Base-by-base conservation (phyloP, 2,329 filamentous ascomycete genomes). In the Saccharata proteae region DNA sequence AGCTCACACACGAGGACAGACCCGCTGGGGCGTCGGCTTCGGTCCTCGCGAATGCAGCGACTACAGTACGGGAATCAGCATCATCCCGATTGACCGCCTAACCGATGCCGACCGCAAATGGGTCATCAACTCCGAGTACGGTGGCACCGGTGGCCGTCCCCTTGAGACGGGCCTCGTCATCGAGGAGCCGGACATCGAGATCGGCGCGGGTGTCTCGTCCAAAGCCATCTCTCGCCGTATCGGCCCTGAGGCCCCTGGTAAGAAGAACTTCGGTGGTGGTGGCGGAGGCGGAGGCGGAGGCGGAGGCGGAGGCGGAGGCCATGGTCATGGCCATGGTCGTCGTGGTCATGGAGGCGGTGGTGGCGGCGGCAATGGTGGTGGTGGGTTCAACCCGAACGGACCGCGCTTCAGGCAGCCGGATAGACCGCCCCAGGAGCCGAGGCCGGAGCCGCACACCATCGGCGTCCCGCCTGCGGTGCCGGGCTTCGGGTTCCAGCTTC, bases 131-230 rank as follows among this genome's bases (percentile, higher is more conserved):
- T 92, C 90, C 9, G 83, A 93, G 42, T 93, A 79, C 51, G 90
- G 90, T 42, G 90, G 90, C 33, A 93, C 83, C 39, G 90, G 88
- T 35, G 90, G 88, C 34, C 71, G 72, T 35, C 62, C 74, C 2
- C 83, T 98, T 38, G 78, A 85, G 49, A 65, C 72, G 10, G 85
- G 86, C 24, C 74, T 98, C 60, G 80, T 86, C 5, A 80, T 98
- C 16, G 90, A 98, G 54, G 90, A 98, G 58, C 90, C 90, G 3
- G 90, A 98, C 51, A 98, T 98, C 46, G 90, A 98, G 58, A 98
- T 98, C 36, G 90, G 90, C 32, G 86, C 88, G 12, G 90, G 90
- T 34, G 92, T 98, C 10, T 94, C 86, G 12, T 94, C 85, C 25
- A 98, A 98, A 65, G 84, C 66, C 66, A 53, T 35, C 40, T 12